A percentile compares a stretch with the other conserved stretches of the same genome.
These are phyloP conservation scores for Amanita molliuscula DNA, from an alignment of 768 basidiomycete genomes.

Conservation along the genomic window DNA sequence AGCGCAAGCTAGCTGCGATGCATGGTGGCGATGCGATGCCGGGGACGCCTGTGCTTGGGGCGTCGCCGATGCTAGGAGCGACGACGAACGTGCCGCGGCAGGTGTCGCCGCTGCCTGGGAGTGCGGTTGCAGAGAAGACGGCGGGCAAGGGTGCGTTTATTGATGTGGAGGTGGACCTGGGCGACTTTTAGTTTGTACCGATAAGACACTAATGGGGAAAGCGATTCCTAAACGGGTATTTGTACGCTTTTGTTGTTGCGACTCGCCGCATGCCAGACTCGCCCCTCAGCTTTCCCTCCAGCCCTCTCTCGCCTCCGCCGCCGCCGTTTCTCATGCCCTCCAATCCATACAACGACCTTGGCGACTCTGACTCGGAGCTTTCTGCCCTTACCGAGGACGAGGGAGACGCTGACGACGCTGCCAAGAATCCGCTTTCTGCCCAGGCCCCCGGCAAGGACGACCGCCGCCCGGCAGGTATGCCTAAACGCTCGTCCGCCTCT, in stretches of 20 bases:
- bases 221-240: background rate
- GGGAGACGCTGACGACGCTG: constrained; percentile 30
- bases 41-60: constrained; percentile 34
- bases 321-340: background rate
- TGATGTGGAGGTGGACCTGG: constrained; percentile 7
- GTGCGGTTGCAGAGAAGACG: constrained; percentile 9
- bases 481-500: background rate
- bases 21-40: constrained; percentile 41
- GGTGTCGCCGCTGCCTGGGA: constrained; percentile 17
- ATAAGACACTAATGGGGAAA: background rate
- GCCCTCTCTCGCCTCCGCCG: constrained; percentile 31
- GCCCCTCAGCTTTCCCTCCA: constrained; percentile 58
- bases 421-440: constrained; percentile 9
- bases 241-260: background rate
- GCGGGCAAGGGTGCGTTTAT: constrained; percentile 29
- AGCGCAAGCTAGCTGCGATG: constrained; percentile 43
- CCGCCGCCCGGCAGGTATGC: background rate
- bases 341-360: constrained; percentile 11
- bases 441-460: constrained; percentile 1
- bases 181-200: constrained; percentile 1
- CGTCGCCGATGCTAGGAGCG: constrained; percentile 23
- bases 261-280: constrained; percentile 37
- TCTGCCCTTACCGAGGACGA: constrained; percentile 82
- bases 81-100: constrained; percentile 15
- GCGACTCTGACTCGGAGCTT: constrained; percentile 60